phyloP scores from a whole-genome alignment of 2,329 filamentous ascomycete species.

The Aspergillus sp. region DNA sequence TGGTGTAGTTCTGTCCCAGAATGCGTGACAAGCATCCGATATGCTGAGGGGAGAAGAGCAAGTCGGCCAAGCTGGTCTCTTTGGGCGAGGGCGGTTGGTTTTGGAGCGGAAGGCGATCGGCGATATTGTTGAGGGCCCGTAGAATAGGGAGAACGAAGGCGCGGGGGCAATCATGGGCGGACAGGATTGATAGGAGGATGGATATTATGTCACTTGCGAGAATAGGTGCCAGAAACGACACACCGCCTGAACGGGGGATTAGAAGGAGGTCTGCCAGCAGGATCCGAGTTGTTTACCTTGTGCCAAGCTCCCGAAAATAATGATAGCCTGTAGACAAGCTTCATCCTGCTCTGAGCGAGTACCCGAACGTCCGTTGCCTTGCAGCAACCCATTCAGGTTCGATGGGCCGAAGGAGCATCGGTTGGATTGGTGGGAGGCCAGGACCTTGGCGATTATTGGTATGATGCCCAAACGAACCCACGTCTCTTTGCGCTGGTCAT shows the following conservation, averaged over 20 bases:
- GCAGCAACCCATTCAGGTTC: constrained; percentile 26
- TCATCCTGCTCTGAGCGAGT: constrained; percentile 62
- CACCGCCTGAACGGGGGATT: constrained; percentile 59
- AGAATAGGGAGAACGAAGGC: constrained; percentile 72
- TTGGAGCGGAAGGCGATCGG: constrained; percentile 61
- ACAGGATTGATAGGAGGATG: constrained; percentile 68
- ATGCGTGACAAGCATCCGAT: constrained; percentile 65
- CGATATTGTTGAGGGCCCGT: constrained; percentile 68
- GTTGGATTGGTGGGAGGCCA: constrained; percentile 44
- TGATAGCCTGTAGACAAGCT: constrained; percentile 72
- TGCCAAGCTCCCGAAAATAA: constrained; percentile 81
- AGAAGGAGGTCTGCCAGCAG: constrained; percentile 16
- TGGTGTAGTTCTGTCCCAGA: constrained; percentile 57
- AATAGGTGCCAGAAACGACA: constrained; percentile 73
- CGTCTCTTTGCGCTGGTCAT: constrained; percentile 79
- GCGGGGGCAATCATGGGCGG: constrained; percentile 61
- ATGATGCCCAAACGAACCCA: constrained; percentile 69
- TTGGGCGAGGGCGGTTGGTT: constrained; percentile 50
- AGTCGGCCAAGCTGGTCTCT: constrained; percentile 55
- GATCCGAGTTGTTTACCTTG: constrained; percentile 57
- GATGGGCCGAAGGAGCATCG: constrained; percentile 28
- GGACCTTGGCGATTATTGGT: constrained; percentile 49
- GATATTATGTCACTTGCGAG: constrained; percentile 66
- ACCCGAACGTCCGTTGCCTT: constrained; percentile 24
- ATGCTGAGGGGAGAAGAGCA: constrained; percentile 62